These are phyloP conservation scores for Alternaria sp. DNA, from an alignment of 2,329 filamentous ascomycete genomes.

Conservation along the genomic window DNA sequence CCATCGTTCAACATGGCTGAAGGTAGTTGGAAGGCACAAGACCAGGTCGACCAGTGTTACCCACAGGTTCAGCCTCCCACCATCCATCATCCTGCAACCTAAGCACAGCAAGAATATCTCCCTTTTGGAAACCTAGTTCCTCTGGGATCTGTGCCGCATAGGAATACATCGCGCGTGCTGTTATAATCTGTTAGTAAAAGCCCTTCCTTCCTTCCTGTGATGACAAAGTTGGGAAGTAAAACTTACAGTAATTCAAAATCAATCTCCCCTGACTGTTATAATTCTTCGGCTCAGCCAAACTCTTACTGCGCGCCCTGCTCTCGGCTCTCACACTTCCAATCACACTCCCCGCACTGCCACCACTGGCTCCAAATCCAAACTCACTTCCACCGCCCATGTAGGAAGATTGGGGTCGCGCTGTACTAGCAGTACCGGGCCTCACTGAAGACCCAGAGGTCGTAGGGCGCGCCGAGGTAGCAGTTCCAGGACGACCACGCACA, in stretches of 20 bases:
- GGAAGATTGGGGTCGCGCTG: slow-evolving; percentile 54
- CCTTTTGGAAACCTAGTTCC: slow-evolving; percentile 91
- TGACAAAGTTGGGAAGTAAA: neutral
- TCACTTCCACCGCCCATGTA: slow-evolving; percentile 51
- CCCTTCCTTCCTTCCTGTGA: no score
- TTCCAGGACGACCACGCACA: slow-evolving; percentile 42
- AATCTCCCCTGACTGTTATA: slow-evolving; percentile 86
- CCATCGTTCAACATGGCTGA: slow-evolving; percentile 59
- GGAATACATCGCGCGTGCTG: slow-evolving; percentile 92
- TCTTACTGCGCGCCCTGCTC: slow-evolving; percentile 75
- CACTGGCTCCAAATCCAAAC: neutral
- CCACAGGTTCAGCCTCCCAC: slow-evolving; percentile 97
- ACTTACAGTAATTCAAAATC: slow-evolving; percentile 94
- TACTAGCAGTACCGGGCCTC: slow-evolving; percentile 7
- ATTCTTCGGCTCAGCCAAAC: slow-evolving; percentile 84
- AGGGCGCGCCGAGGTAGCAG: neutral
- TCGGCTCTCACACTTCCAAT: slow-evolving; percentile 44
- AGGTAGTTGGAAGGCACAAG: slow-evolving; percentile 74
- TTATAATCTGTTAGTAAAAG: neutral
- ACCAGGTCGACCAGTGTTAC: slow-evolving; percentile 63
- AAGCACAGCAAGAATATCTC: slow-evolving; percentile 87
- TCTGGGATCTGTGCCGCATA: slow-evolving; percentile 96
- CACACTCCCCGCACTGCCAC: slow-evolving; percentile 31
- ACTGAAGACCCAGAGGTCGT: neutral
- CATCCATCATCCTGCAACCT: slow-evolving; percentile 96